Base-by-base conservation (phyloP, 495 filamentous ascomycete species). In the Penicillium coprophilum region DNA sequence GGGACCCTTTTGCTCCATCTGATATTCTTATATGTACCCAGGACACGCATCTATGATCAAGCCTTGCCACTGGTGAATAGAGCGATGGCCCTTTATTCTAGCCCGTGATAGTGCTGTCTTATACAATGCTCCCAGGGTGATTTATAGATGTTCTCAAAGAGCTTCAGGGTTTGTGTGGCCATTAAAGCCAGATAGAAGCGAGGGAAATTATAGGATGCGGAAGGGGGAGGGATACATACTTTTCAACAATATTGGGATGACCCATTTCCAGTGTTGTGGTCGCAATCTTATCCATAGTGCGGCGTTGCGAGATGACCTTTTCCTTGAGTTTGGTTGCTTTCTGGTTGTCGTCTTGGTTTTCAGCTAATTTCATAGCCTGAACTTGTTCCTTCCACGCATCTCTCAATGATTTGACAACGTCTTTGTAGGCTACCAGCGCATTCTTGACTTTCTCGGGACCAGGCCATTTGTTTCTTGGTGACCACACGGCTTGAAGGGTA, bases 401-500 rank as follows among this genome's bases (percentile, higher is more conserved):
- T 40, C 82, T 77, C 38, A 89, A 75, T n/a, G 70, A 74, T 57
- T 83, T 82, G 36, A 84, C 71, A n/a, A 89, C 73, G 20, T 84
- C 80, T 71, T 85, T 85, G 57, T 81, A 83, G n/a, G 79, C 76
- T 39, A 74, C 73, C 21, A 88, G 65, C 19, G 78, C 77, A 43
- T 59, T 70, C 55, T 80, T 78, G 38, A 86, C 76, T 53, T 80
- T 77, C 24, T 80, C 76, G 1, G 69, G 61, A 17, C 69, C 62
- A 17, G 72, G 70, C 38, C 68, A 57, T 52, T 72, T 72, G 54
- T 77, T 82, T 31, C 78, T 76, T n/a, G 82, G 79, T 12, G 71
- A 80, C 86, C 87, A 89, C 17, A 89, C 77, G 20, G 84, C 84
- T 64, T 82, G 80, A 24, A 87, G 75, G 2, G 81, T 72, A 58